Evolutionary conservation across 257 asterid genomes (phyloP).

Genomic region (Solanum ossicruentum): DNA sequence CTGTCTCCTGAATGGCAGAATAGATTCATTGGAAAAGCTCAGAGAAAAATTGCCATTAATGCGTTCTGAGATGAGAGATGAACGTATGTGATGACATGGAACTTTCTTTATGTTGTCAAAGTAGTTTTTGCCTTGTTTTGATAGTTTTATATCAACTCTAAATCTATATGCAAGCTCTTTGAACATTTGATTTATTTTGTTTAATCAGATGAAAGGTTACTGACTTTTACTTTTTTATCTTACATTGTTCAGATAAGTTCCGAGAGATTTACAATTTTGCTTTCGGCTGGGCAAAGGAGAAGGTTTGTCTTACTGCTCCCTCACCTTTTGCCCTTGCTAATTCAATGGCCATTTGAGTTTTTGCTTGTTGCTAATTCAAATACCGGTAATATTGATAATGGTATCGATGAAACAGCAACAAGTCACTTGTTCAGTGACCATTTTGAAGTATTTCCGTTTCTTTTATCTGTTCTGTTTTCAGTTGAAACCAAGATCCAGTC

Average conservation of each 20-base stretch:
- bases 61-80: constrained; percentile 96
- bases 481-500: neutral
- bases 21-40: constrained; percentile 86
- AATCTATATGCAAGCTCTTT: neutral
- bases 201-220: neutral
- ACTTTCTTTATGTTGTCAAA: constrained; percentile 1
- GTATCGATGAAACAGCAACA: neutral
- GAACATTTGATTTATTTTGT: neutral
- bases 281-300: constrained; percentile 98
- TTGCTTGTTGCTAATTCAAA: neutral
- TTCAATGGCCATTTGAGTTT: neutral
- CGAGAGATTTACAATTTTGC: constrained; percentile 91
- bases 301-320: constrained; percentile 31
- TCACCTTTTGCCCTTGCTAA: neutral
- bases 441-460: neutral
- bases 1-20: constrained; percentile 39
- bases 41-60: constrained; percentile 77
- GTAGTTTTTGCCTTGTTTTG: neutral
- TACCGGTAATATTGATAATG: neutral
- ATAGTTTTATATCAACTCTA: neutral
- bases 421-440: neutral
- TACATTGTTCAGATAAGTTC: constrained; percentile 55
- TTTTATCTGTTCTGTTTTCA: neutral
- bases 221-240: neutral
- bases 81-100: constrained; percentile 53